Conservation (phyloP, 345 rosid genomes). For the Melaleuca quinquenervia region DNA sequence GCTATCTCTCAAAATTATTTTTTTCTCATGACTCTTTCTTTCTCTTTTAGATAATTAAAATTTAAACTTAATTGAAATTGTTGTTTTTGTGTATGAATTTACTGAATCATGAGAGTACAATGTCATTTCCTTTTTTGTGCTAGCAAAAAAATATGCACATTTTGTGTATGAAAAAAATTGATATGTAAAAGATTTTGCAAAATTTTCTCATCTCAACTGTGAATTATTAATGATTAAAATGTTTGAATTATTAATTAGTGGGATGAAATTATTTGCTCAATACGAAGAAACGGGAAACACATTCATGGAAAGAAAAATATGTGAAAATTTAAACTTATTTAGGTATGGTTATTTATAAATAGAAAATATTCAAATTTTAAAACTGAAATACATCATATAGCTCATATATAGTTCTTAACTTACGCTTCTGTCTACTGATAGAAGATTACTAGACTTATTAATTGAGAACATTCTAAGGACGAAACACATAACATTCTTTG, state of each 20-base stretch:
- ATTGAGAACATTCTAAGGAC: background rate
- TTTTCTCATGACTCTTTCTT: background rate
- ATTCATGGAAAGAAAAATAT: background rate
- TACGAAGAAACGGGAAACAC: background rate
- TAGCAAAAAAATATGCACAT: fast-evolving
- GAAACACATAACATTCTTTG: background rate
- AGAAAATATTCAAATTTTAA: no score
- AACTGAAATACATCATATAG: background rate
- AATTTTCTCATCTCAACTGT: no score
- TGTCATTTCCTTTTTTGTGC: background rate
- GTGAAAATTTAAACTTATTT: background rate
- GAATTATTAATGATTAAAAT: no score
- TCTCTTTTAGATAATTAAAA: no score
- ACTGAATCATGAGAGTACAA: background rate
- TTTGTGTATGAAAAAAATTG: background rate
- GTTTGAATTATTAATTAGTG: background rate
- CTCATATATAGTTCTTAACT: background rate
- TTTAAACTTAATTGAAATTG: background rate
- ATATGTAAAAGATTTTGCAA: background rate
- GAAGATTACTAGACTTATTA: background rate
- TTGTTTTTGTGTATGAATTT: no score
- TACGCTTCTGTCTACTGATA: background rate
- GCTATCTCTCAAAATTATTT: no score
- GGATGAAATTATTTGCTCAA: background rate
- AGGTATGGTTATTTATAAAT: no score